Evolutionary conservation across 2,329 filamentous ascomycete genomes (phyloP).

Genomic region (Capronia americana): DNA sequence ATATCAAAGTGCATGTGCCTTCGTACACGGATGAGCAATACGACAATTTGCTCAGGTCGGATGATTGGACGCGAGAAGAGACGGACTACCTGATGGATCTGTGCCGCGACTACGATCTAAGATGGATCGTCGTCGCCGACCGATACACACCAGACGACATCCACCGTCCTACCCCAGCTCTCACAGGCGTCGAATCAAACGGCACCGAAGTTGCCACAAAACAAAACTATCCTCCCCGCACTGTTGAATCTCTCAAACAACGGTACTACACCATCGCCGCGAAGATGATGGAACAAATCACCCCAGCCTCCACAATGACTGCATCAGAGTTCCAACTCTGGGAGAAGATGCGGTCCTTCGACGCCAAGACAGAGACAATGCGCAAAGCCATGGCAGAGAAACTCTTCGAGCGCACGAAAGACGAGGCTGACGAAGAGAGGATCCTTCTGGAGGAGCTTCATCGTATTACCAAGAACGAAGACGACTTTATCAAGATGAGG

Average conservation of each 20-base stretch:
- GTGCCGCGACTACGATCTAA: constrained; percentile 78
- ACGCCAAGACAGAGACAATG: constrained; percentile 75
- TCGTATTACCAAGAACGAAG: constrained; percentile 84
- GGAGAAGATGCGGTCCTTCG: constrained; percentile 85
- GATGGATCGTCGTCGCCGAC: constrained; percentile 91
- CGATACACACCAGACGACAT: constrained; percentile 73
- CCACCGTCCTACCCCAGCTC: constrained; percentile 9
- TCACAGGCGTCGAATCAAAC: constrained; percentile 45
- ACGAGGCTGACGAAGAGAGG: constrained; percentile 92
- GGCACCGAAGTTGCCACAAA: constrained; percentile 37
- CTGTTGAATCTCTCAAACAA: constrained; percentile 88
- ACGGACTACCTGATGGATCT: constrained; percentile 87
- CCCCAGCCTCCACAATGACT: constrained; percentile 85
- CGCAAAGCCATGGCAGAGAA: constrained; percentile 86
- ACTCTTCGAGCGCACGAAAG: constrained; percentile 77
- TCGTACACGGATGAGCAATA: constrained; percentile 90
- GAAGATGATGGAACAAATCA: constrained; percentile 79
- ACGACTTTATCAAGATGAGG: constrained; percentile 85
- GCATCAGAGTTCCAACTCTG: constrained; percentile 81
- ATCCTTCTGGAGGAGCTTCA: constrained; percentile 87
- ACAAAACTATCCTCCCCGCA: constrained; percentile 58
- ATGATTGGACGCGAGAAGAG: constrained; percentile 89
- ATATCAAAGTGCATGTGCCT: constrained; percentile 78
- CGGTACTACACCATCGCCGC: constrained; percentile 88
- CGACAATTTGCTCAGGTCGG: constrained; percentile 71